Conservation (phyloP, 148 eudicot genomes). For the Camellia lanceoleosa region DNA sequence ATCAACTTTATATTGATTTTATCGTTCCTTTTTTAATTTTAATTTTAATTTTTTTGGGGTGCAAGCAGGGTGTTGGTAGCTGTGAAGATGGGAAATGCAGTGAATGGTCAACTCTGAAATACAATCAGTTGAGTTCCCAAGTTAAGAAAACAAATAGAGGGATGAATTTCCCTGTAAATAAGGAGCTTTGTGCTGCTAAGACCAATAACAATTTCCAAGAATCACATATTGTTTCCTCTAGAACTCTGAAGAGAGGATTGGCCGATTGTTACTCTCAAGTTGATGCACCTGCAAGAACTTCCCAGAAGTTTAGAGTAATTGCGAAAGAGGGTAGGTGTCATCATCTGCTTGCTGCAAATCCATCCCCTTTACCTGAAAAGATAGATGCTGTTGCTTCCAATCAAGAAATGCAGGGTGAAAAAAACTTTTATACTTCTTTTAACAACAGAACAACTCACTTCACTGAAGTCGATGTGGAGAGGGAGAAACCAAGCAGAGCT, state of each 20-base stretch:
- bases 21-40: not conserved
- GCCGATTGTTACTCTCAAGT: conserved; percentile 25
- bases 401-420: conserved; percentile 39
- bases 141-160: conserved; percentile 20
- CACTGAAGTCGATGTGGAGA: conserved; percentile 36
- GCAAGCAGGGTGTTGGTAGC: conserved; percentile 37
- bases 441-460: conserved; percentile 34
- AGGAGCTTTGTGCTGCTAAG: conserved; percentile 20
- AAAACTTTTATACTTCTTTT: conserved; percentile 27
- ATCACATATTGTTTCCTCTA: conserved; percentile 28
- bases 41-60: not conserved
- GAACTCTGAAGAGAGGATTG: conserved; percentile 43
- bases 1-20: not conserved
- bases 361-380: conserved; percentile 51
- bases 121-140: conserved; percentile 26
- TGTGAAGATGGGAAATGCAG: conserved; percentile 37
- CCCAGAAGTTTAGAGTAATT: conserved; percentile 35
- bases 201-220: conserved; percentile 24
- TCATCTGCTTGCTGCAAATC: conserved; percentile 24
- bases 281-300: conserved; percentile 32
- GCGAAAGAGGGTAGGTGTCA: conserved; percentile 27
- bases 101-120: conserved; percentile 27
- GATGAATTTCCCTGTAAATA: conserved; percentile 27
- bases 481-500: conserved; percentile 43
- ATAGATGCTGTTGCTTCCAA: conserved; percentile 49